Conservation (phyloP, 2,329 filamentous ascomycete species). For the Penicillium janthinellum region DNA sequence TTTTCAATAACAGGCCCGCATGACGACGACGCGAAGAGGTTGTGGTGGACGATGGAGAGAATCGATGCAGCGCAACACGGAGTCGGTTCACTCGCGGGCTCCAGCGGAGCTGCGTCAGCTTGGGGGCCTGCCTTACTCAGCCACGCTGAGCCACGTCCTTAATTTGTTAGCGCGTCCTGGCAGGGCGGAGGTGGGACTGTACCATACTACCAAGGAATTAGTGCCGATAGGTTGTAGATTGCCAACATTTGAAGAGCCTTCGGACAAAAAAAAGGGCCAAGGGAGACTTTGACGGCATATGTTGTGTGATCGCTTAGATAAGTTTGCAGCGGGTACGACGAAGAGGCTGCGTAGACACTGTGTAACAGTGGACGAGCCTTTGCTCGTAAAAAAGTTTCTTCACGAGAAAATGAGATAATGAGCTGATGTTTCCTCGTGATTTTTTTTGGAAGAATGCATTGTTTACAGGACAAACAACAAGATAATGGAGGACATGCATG, state of each 20-base stretch:
- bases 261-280: neutral
- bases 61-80: neutral
- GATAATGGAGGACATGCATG: neutral
- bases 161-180: slow-evolving; percentile 7
- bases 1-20: neutral
- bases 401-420: no score
- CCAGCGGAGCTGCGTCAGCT: slow-evolving; percentile 13
- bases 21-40: neutral
- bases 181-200: neutral
- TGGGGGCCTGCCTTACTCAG: slow-evolving; percentile 16
- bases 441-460: no score
- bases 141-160: slow-evolving; percentile 20
- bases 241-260: neutral
- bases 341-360: neutral
- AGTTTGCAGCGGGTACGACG: neutral
- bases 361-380: neutral
- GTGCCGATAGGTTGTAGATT: neutral
- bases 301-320: neutral
- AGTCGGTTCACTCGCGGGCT: neutral
- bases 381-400: no score
- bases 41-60: neutral
- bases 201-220: neutral
- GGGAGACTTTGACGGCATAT: neutral
- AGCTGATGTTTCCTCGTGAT: no score
- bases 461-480: neutral